These are phyloP conservation scores for Scheffersomyces coipomensis DNA, from an alignment of 805 yeast species.

Conservation along the genomic window DNA sequence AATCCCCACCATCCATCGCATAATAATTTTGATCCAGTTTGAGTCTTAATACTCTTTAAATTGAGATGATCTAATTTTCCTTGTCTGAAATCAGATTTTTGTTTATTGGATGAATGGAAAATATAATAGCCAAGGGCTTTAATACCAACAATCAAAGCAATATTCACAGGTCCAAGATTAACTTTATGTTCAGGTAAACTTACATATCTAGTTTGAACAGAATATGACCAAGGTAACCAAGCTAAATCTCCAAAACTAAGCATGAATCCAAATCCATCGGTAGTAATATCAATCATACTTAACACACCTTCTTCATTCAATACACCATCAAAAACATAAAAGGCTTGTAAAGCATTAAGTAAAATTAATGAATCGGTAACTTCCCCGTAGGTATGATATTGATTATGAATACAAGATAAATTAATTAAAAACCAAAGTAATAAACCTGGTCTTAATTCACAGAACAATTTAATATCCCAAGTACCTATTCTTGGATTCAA, in stretches of 20 bases:
- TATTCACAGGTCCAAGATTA: conserved; percentile 45
- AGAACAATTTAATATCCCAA: conserved; percentile 86
- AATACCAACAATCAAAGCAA: conserved; percentile 42
- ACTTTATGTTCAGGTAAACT: conserved; percentile 55
- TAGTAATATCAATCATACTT: conserved; percentile 93
- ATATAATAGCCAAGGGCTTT: conserved; percentile 71
- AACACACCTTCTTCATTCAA: conserved; percentile 85
- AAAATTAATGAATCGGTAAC: conserved; percentile 72
- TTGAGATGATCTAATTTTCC: conserved; percentile 71
- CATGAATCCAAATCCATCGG: conserved; percentile 98
- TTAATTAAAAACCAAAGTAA: conserved; percentile 80
- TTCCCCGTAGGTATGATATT: conserved; percentile 58
- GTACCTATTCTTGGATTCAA: conserved; percentile 85
- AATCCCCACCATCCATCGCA: conserved; percentile 96
- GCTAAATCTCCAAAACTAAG: conserved; percentile 91
- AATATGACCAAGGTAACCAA: conserved; percentile 88
- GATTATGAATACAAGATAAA: conserved; percentile 77
- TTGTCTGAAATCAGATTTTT: conserved; percentile 79
- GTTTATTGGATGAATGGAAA: conserved; percentile 80
- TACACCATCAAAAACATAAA: conserved; percentile 89
- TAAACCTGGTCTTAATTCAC: conserved; percentile 95
- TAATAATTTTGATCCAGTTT: conserved; percentile 74
- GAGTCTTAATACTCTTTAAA: conserved; percentile 58
- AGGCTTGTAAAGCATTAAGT: conserved; percentile 67
- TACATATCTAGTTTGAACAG: conserved; percentile 81